A percentile compares a stretch with the other conserved stretches of the same genome.
These are phyloP conservation scores for Daldinia decipiens DNA, from an alignment of 495 filamentous ascomycete species.

Conservation along the genomic window DNA sequence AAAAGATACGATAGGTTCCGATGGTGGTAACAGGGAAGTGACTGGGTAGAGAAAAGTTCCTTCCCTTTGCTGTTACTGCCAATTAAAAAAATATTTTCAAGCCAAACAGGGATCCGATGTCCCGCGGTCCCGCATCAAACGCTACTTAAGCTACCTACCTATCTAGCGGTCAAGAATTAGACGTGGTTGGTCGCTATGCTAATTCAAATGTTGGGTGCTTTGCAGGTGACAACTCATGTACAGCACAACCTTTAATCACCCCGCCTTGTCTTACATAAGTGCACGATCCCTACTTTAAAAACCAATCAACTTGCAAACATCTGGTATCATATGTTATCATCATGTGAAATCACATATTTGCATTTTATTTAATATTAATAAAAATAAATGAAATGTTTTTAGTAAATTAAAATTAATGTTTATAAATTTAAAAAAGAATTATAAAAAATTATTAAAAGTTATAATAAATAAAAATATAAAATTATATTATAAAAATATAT, in stretches of 20 bases:
- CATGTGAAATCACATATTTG: too few relatives aligned
- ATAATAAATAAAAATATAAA: too few relatives aligned
- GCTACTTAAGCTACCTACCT: slow-evolving; percentile 2
- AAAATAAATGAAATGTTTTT: too few relatives aligned
- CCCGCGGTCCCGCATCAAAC: slow-evolving; percentile 8
- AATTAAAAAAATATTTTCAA: slow-evolving; percentile 35
- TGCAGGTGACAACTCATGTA: slow-evolving; percentile 3
- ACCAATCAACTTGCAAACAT: too few relatives aligned
- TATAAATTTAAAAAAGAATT: too few relatives aligned
- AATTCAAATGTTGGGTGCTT: slow-evolving; percentile 10
- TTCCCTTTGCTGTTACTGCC: slow-evolving; percentile 6
- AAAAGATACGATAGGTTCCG: slow-evolving; percentile 43
- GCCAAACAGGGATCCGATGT: slow-evolving; percentile 6
- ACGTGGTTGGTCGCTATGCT: slow-evolving; percentile 14
- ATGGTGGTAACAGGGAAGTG: slow-evolving; percentile 10
- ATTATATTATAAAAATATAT: too few relatives aligned
- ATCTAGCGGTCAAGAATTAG: slow-evolving; percentile 33
- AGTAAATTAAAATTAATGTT: too few relatives aligned
- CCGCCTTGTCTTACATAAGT: background rate
- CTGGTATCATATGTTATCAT: too few relatives aligned
- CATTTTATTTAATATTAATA: too few relatives aligned
- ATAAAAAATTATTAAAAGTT: too few relatives aligned
- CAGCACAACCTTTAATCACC: background rate
- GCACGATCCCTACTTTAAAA: too few relatives aligned
- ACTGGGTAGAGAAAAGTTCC: slow-evolving; percentile 5